Evolutionary conservation across 2,329 filamentous ascomycete genomes (phyloP).

Genomic region (Ascochyta lentis): DNA sequence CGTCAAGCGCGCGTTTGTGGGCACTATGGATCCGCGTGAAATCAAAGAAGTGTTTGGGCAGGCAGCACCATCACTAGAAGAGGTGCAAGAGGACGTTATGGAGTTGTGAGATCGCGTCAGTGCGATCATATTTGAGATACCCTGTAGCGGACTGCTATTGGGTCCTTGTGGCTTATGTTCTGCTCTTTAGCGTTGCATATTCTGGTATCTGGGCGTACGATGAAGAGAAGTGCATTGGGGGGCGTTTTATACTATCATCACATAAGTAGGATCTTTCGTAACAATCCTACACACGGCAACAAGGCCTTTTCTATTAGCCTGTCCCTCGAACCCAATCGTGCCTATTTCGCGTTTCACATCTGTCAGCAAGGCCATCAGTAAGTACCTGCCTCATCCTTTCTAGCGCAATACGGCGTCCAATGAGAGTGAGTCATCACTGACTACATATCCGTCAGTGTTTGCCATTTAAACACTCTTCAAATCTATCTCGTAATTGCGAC

Average conservation of each 20-base stretch:
- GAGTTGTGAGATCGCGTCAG: constrained; percentile 22
- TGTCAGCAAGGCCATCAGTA: background rate
- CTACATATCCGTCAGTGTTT: background rate
- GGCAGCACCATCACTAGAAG: background rate
- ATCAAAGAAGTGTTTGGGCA: constrained; percentile 55
- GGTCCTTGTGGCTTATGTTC: background rate
- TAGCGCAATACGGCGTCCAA: constrained; percentile 15
- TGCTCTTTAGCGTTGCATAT: constrained; percentile 20
- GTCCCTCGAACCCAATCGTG: background rate
- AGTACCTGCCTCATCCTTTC: constrained; percentile 11
- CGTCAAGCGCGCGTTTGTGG: constrained; percentile 78
- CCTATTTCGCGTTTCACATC: background rate
- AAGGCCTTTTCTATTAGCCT: background rate
- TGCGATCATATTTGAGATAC: background rate
- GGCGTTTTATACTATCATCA: constrained; percentile 5
- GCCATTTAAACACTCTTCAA: background rate
- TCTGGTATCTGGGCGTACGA: background rate
- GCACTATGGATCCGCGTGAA: constrained; percentile 71
- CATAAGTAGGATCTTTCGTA: background rate
- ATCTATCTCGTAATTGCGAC: background rate
- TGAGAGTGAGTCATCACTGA: constrained; percentile 12
- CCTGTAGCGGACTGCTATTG: background rate
- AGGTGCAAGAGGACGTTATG: constrained; percentile 22
- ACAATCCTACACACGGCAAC: background rate
- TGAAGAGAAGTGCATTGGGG: constrained; percentile 7